phyloP scores from a whole-genome alignment of 192 early-diverging fungal genomes.

The Backusella circina region DNA sequence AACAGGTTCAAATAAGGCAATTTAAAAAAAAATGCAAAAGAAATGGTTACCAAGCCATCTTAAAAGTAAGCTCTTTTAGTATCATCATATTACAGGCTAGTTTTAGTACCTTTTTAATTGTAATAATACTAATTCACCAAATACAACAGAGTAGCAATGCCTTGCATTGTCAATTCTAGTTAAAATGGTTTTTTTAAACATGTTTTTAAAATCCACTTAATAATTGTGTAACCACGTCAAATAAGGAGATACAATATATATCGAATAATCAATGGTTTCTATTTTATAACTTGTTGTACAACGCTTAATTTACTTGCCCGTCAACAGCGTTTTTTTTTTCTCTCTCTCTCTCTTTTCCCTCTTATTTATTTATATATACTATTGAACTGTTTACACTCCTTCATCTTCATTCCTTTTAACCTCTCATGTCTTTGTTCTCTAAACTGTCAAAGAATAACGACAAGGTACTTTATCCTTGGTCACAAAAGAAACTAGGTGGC shows the following conservation, averaged over 20 bases:
- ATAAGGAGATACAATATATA: not conserved
- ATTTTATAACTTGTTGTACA: not conserved
- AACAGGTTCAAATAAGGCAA: not conserved
- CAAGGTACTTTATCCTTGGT: constrained; percentile 30
- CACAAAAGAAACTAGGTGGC: constrained; percentile 19
- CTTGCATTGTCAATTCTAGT: not conserved
- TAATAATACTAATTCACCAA: not conserved
- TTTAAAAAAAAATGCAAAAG: too few species aligned
- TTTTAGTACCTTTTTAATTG: too few species aligned
- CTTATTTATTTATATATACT: not conserved
- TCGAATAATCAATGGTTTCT: not conserved
- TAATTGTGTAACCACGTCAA: not conserved
- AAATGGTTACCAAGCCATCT: too few species aligned
- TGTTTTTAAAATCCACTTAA: not conserved
- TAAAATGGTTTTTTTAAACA: not conserved
- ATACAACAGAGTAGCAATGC: not conserved
- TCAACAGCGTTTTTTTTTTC: not conserved
- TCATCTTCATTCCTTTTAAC: constrained; percentile 1
- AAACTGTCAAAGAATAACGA: constrained; percentile 29
- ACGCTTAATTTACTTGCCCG: not conserved
- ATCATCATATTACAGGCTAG: too few species aligned
- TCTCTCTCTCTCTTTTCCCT: not conserved
- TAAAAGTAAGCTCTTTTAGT: too few species aligned
- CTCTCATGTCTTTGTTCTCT: constrained; percentile 31
- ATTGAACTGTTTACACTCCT: not conserved